A percentile compares a stretch with the other conserved stretches of the same genome.
Evolutionary conservation across 306 rosid genomes (phyloP).

Genomic region (Ormosia semicastrata): DNA sequence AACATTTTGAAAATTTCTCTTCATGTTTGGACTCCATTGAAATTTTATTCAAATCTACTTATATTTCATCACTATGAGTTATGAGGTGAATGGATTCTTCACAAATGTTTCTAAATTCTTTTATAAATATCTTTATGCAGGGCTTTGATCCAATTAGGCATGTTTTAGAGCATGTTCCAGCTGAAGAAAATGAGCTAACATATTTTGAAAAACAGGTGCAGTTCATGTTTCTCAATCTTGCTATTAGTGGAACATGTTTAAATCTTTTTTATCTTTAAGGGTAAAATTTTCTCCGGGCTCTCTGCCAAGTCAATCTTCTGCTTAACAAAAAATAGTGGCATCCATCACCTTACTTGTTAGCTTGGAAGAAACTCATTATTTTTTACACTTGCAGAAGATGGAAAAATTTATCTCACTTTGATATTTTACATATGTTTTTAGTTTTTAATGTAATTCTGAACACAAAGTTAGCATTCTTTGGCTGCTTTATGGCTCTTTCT

Average conservation of each 20-base stretch:
- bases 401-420: background rate
- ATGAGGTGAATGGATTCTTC: slow-evolving; percentile 21
- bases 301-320: background rate
- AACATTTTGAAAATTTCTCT: slow-evolving; percentile 10
- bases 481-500: background rate
- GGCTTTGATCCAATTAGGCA: slow-evolving; percentile 87
- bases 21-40: slow-evolving; percentile 11
- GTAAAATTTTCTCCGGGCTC: background rate
- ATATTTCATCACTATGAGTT: slow-evolving; percentile 15
- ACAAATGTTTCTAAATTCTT: slow-evolving; percentile 13
- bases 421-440: background rate
- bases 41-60: background rate
- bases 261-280: background rate
- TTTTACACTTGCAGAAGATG: background rate
- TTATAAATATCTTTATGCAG: slow-evolving; percentile 49
- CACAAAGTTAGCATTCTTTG: background rate
- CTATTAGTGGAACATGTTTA: background rate
- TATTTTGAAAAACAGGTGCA: slow-evolving; percentile 87
- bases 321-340: background rate
- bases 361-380: slow-evolving; percentile 20
- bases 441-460: background rate
- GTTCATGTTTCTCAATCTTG: slow-evolving; percentile 28
- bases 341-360: background rate
- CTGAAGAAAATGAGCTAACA: slow-evolving; percentile 68
- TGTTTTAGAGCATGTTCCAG: slow-evolving; percentile 72